These are phyloP conservation scores for Lichtheimia ramosa DNA, from an alignment of 371 early-diverging fungal genomes.

Conservation along the genomic window DNA sequence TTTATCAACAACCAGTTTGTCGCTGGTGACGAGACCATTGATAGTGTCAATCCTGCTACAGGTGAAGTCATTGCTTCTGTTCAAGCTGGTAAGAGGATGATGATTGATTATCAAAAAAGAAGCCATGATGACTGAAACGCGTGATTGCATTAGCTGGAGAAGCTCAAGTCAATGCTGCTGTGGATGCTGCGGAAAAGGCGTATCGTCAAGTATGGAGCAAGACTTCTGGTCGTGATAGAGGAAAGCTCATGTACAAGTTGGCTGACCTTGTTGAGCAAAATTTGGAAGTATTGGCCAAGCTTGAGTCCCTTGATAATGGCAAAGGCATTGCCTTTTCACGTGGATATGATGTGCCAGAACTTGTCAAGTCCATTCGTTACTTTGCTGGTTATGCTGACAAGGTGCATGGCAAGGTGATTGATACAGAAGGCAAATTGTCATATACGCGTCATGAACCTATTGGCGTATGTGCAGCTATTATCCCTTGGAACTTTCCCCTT, in stretches of 20 bases:
- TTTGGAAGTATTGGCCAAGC: constrained; percentile 40
- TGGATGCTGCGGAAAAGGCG: constrained; percentile 49
- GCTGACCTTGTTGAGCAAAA: constrained; percentile 46
- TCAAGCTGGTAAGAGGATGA: constrained; percentile 34
- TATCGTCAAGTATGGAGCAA: constrained; percentile 45
- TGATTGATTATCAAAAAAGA: too few relatives aligned
- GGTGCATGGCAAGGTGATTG: constrained; percentile 55
- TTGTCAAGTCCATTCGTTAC: constrained; percentile 60
- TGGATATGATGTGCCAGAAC: constrained; percentile 55
- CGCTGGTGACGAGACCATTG: constrained; percentile 40
- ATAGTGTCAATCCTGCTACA: constrained; percentile 49
- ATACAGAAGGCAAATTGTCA: constrained; percentile 46
- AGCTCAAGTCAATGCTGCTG: constrained; percentile 48
- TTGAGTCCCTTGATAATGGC: constrained; percentile 51
- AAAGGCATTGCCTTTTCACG: constrained; percentile 47
- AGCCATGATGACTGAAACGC: neutral
- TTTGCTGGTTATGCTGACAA: constrained; percentile 87
- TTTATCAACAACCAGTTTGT: constrained; percentile 60
- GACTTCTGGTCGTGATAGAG: constrained; percentile 30
- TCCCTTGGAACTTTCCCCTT: constrained; percentile 87
- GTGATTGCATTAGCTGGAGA: constrained; percentile 27
- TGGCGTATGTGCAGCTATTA: constrained; percentile 81
- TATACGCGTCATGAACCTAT: constrained; percentile 80
- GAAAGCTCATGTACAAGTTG: constrained; percentile 45
- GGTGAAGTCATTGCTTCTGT: constrained; percentile 41